Evolutionary conservation across 768 basidiomycete species (phyloP).

Genomic region (Russula foetens): DNA sequence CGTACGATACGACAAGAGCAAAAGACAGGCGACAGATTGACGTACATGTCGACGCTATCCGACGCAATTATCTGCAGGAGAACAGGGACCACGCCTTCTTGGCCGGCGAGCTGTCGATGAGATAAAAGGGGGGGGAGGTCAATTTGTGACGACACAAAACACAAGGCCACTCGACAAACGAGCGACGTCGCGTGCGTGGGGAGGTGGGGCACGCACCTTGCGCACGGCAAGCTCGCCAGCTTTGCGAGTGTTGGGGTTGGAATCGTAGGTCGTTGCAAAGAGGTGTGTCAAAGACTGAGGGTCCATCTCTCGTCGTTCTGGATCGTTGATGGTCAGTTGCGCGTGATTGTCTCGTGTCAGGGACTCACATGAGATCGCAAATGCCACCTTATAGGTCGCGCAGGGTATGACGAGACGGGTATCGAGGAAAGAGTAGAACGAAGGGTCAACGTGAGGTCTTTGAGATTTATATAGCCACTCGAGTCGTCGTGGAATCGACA

Average conservation of each 20-base stretch:
- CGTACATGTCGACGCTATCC: conserved; percentile 70
- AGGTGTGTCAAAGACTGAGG: conserved; percentile 67
- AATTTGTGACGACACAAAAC: neutral
- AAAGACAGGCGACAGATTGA: conserved; percentile 18
- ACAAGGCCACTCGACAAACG: conserved; percentile 1
- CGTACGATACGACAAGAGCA: neutral
- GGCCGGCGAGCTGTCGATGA: conserved; percentile 52
- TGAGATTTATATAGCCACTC: conserved; percentile 12
- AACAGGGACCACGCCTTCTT: conserved; percentile 79
- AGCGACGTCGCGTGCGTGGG: neutral
- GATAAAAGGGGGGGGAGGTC: conserved; percentile 9
- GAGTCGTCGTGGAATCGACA: neutral
- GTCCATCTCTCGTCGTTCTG: conserved; percentile 43
- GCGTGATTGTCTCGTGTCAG: neutral
- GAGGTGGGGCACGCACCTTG: conserved; percentile 43
- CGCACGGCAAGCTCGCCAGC: conserved; percentile 82
- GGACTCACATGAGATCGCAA: neutral
- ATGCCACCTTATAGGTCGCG: neutral
- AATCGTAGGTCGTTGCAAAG: conserved; percentile 71
- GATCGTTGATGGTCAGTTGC: neutral
- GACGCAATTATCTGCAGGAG: conserved; percentile 79
- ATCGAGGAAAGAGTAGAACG: conserved; percentile 1
- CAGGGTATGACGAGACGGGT: conserved; percentile 11
- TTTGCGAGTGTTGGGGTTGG: conserved; percentile 83
- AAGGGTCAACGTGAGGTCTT: neutral